Conservation (phyloP, 1,284 basidiomycete species). For the Ganoderma meredithae region DNA sequence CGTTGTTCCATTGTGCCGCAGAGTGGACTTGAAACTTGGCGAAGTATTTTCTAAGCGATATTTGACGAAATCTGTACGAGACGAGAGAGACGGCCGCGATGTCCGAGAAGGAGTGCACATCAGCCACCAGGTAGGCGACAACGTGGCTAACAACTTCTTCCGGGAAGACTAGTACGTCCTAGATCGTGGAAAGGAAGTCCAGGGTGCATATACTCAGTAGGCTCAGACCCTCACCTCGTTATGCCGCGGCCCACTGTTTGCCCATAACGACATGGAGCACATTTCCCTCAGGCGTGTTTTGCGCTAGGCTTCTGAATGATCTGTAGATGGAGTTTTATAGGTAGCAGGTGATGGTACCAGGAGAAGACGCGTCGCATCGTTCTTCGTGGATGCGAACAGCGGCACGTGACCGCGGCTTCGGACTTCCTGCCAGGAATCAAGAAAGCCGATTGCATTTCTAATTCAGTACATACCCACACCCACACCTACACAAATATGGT, state of each 20-base stretch:
- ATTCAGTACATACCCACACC: neutral
- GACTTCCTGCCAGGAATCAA: neutral
- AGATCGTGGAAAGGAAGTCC: neutral
- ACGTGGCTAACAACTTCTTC: slow-evolving; percentile 54
- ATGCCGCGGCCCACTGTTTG: neutral
- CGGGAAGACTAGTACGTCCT: slow-evolving; percentile 39
- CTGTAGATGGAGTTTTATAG: neutral
- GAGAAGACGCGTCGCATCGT: neutral
- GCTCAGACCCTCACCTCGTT: neutral
- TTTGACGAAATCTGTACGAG: slow-evolving; percentile 51
- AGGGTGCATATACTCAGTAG: neutral
- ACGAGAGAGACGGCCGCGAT: slow-evolving; percentile 50
- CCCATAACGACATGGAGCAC: neutral
- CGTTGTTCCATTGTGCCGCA: slow-evolving; percentile 38
- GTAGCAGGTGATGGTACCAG: neutral
- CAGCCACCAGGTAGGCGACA: slow-evolving; percentile 41
- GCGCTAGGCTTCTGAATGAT: neutral
- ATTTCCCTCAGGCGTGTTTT: too few relatives aligned
- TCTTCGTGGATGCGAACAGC: neutral
- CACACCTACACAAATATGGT: neutral
- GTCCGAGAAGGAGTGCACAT: slow-evolving; percentile 38
- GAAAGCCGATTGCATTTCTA: neutral
- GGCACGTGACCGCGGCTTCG: neutral
- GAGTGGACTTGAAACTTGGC: slow-evolving; percentile 39
- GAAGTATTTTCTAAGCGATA: slow-evolving; percentile 52